Percentiles rank a stretch among this genome's conserved stretches.
Evolutionary conservation across 148 eudicot species (phyloP).

Genomic region (Oxyria digyna): DNA sequence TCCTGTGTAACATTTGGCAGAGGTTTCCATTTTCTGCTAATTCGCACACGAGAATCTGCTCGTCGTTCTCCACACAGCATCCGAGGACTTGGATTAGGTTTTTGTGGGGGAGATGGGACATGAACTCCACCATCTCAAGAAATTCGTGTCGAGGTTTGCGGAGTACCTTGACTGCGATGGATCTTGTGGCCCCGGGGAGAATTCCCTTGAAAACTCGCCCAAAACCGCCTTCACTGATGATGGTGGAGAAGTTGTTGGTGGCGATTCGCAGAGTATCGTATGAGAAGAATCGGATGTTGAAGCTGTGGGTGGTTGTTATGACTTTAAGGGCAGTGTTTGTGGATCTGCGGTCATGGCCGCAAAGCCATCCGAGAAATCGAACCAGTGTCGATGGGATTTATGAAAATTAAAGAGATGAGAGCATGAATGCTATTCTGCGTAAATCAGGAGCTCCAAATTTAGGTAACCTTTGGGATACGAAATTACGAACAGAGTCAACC

Average conservation of each 20-base stretch:
- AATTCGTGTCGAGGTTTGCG: no score
- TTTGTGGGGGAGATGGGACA: not conserved
- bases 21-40: not conserved
- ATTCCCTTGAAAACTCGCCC: not conserved
- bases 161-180: not conserved
- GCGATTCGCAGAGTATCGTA: not conserved
- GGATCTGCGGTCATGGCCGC: no score
- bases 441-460: no score
- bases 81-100: not conserved
- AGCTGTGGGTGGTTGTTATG: no score
- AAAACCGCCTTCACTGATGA: not conserved
- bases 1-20: not conserved
- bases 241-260: conserved; percentile 1
- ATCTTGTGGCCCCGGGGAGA: not conserved
- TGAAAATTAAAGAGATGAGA: no score
- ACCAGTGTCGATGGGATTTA: no score
- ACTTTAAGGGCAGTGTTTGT: no score
- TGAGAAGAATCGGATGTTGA: not conserved
- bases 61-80: not conserved
- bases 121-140: no score
- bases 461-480: no score
- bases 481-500: no score
- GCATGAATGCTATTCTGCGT: no score
- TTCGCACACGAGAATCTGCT: not conserved
- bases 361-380: no score